These are phyloP conservation scores for Chondrus crispus DNA, from an alignment of 23 red algal genomes.

Conservation along the genomic window DNA sequence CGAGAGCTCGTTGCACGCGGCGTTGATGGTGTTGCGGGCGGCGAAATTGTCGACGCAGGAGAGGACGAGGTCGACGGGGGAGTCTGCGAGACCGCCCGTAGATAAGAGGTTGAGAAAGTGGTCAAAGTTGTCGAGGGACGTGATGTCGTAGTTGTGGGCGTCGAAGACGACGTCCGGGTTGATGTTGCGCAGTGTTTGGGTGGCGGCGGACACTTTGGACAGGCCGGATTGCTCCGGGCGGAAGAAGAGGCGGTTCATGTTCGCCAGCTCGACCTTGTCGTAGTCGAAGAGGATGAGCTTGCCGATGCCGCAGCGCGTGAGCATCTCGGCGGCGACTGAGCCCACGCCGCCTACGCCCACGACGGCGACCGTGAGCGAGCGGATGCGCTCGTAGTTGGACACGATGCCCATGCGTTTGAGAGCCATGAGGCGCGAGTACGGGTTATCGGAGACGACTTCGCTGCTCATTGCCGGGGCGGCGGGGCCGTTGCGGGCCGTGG, in stretches of 20 bases:
- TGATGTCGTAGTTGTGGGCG: constrained; percentile 73
- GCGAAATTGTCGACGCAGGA: constrained; percentile 91
- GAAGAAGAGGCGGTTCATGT: constrained; percentile 96
- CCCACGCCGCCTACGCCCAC: constrained; percentile 90
- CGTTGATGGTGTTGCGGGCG: constrained; percentile 79
- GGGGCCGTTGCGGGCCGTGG: not conserved
- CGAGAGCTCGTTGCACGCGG: constrained; percentile 64
- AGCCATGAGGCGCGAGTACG: constrained; percentile 90
- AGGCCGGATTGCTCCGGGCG: constrained; percentile 68
- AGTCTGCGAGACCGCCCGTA: not conserved
- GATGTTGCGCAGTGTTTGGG: constrained; percentile 53
- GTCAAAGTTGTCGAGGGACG: constrained; percentile 59
- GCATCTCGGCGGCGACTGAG: constrained; percentile 89
- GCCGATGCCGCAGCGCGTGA: constrained; percentile 89
- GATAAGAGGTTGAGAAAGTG: constrained; percentile 40
- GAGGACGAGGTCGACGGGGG: constrained; percentile 74
- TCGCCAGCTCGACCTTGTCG: constrained; percentile 87
- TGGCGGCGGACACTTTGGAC: constrained; percentile 75
- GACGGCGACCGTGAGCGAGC: constrained; percentile 44
- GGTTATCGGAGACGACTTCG: constrained; percentile 67
- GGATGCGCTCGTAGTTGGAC: constrained; percentile 72
- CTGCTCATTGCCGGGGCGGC: constrained; percentile 38
- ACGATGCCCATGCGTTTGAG: constrained; percentile 92
- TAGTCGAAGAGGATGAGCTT: constrained; percentile 86
- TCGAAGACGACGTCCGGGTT: constrained; percentile 85